Percentiles rank a stretch among this genome's conserved stretches.
phyloP scores from a whole-genome alignment of 2,329 filamentous ascomycete genomes.

The Conoideocrella luteorostrata region DNA sequence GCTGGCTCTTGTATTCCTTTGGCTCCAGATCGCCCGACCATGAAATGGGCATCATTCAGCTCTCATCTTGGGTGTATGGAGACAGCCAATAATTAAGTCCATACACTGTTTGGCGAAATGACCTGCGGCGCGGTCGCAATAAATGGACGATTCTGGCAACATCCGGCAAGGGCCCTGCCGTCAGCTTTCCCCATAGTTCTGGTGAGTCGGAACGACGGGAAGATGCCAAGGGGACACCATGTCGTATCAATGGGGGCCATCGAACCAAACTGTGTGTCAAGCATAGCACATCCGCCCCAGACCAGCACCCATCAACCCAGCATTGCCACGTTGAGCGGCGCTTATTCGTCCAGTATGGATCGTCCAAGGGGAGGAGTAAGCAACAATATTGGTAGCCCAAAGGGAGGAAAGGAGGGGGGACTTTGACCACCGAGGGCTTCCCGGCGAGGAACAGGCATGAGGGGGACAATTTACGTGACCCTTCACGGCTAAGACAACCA shows the following conservation, averaged over 20 bases:
- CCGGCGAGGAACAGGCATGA: no score
- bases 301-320: no score
- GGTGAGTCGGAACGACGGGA: not conserved
- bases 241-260: not conserved
- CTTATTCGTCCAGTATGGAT: slow-evolving; percentile 5
- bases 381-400: no score
- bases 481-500: no score
- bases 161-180: slow-evolving; percentile 1
- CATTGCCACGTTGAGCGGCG: slow-evolving; percentile 5
- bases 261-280: not conserved
- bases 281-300: not conserved
- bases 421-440: no score
- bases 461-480: no score
- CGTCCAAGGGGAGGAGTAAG: not conserved
- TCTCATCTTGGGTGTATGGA: no score
- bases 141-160: slow-evolving; percentile 4
- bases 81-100: no score
- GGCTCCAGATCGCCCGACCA: no score
- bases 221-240: not conserved
- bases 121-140: not conserved
- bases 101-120: not conserved
- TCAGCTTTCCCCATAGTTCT: slow-evolving; percentile 5
- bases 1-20: no score
- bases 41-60: no score
- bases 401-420: no score